Base-by-base conservation (phyloP, 1,139 yeast genomes). In the Geotrichum histeridarum region DNA sequence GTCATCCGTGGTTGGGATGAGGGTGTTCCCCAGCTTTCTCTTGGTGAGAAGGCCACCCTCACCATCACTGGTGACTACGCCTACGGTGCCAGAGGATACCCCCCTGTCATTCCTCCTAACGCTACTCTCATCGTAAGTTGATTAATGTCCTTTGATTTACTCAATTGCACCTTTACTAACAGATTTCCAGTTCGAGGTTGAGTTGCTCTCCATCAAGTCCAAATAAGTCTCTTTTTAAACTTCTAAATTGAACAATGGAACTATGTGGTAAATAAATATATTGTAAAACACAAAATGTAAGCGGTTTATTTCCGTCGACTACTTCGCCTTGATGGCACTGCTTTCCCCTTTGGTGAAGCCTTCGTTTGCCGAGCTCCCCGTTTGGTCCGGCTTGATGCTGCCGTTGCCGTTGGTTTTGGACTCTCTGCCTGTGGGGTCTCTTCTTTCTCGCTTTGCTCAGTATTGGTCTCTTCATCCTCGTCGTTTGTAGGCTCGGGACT, bases 1-100 rank as follows among this genome's bases (percentile, higher is more conserved):
- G 97, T 91, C 62, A 91, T 91, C 74, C 80, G 82, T 67, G 98
- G 98, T 61, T 91, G 98, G 98, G 98, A 91, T 70, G 86, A 82
- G 68, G 95, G 86, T 60, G 87, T 89, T 69, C 96, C 95, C 57
- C 84, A 89, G 73, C 80, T 93, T 73, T 86, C 95, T 56, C 79
- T 90, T 57, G 98, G 98, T 64, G 89, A 94, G 73, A 86, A 85
- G 77, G 95, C 97, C 54, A 80, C 85, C 70, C 78, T 93, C 70
- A 89, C 94, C 65, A 89, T 91, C 66, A 95, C 97, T 64, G 93
- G 96, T 59, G 84, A 86, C 66, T 86, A 88, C 73, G 99, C 95
- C 62, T 93, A 93, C 74, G 97, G 97, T 60, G 79, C 81, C 61
- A 84, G 95, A 73, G 98, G 97, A 50, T 88, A 86, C 82, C 97